Evolutionary conservation across 306 rosid species (phyloP).

Genomic region (Senna siamea): DNA sequence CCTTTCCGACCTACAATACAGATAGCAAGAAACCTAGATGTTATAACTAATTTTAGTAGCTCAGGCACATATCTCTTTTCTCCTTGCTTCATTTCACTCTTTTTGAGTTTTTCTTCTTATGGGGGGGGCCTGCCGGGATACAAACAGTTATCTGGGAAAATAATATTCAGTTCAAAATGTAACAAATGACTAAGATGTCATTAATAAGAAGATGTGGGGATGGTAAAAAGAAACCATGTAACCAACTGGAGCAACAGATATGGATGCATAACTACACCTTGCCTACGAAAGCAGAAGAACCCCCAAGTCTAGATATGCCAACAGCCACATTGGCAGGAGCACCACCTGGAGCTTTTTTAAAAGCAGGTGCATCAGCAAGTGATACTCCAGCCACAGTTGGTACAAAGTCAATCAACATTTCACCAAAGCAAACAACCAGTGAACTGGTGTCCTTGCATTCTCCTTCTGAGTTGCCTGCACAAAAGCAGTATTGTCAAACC

Average conservation of each 20-base stretch:
- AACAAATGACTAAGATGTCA: slow-evolving; percentile 3
- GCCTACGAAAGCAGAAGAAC: slow-evolving; percentile 83
- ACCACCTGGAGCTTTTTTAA: slow-evolving; percentile 92
- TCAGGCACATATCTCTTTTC: slow-evolving; percentile 9
- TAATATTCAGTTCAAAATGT: background rate
- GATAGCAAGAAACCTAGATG: slow-evolving; percentile 5
- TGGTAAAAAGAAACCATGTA: no score
- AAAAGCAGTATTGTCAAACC: slow-evolving; percentile 37
- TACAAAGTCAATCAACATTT: slow-evolving; percentile 83
- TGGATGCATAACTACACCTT: slow-evolving; percentile 57
- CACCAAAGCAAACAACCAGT: slow-evolving; percentile 83
- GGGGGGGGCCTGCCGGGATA: background rate
- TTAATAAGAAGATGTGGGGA: background rate
- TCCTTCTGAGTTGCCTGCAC: slow-evolving; percentile 45
- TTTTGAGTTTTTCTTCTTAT: background rate
- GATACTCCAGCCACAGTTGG: slow-evolving; percentile 89
- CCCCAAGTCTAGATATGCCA: slow-evolving; percentile 80
- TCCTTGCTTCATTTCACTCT: background rate
- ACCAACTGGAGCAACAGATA: slow-evolving; percentile 12
- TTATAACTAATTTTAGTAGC: slow-evolving; percentile 9
- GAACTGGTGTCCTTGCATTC: slow-evolving; percentile 42
- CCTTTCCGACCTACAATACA: slow-evolving; percentile 78
- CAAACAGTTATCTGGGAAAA: slow-evolving; percentile 3
- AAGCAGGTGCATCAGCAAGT: slow-evolving; percentile 92
- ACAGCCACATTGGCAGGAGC: slow-evolving; percentile 99